These are phyloP conservation scores for Houttuynia cordata DNA, from an alignment of 164 flowering plant genomes.

Conservation along the genomic window DNA sequence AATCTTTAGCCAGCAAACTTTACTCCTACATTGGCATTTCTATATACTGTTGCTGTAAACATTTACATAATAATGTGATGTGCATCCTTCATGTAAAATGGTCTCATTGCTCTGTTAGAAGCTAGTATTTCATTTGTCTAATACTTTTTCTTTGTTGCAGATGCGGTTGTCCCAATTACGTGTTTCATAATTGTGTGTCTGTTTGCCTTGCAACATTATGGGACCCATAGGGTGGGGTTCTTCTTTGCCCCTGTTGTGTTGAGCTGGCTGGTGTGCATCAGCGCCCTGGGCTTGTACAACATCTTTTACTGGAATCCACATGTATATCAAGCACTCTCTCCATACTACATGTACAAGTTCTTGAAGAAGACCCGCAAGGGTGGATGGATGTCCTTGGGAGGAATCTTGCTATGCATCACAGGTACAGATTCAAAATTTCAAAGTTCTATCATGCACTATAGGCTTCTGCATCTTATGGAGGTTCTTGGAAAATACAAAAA, in stretches of 20 bases:
- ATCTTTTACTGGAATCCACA: constrained; percentile 75
- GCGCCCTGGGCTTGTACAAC: constrained; percentile 77
- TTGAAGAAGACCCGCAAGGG: constrained; percentile 70
- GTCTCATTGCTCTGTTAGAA: too few species aligned
- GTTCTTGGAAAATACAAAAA: too few species aligned
- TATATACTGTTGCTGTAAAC: too few species aligned
- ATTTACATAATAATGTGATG: too few species aligned
- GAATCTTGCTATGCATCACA: constrained; percentile 83
- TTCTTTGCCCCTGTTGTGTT: constrained; percentile 78
- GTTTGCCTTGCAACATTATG: constrained; percentile 81
- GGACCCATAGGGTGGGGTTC: constrained; percentile 85
- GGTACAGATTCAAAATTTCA: constrained; percentile 28
- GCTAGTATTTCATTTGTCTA: too few species aligned
- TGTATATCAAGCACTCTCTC: constrained; percentile 83
- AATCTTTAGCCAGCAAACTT: too few species aligned
- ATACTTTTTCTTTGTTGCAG: constrained; percentile 32
- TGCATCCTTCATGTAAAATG: too few species aligned
- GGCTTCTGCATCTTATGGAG: too few species aligned
- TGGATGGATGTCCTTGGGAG: constrained; percentile 98
- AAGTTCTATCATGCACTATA: too few species aligned
- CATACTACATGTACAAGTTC: constrained; percentile 89
- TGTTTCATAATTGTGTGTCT: constrained; percentile 66
- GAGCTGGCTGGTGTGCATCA: constrained; percentile 80
- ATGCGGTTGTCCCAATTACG: constrained; percentile 70
- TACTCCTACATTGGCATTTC: too few species aligned